Percentiles rank a stretch among this genome's conserved stretches.
Conservation (phyloP, 768 basidiomycete species). For the Terana coerulea region DNA sequence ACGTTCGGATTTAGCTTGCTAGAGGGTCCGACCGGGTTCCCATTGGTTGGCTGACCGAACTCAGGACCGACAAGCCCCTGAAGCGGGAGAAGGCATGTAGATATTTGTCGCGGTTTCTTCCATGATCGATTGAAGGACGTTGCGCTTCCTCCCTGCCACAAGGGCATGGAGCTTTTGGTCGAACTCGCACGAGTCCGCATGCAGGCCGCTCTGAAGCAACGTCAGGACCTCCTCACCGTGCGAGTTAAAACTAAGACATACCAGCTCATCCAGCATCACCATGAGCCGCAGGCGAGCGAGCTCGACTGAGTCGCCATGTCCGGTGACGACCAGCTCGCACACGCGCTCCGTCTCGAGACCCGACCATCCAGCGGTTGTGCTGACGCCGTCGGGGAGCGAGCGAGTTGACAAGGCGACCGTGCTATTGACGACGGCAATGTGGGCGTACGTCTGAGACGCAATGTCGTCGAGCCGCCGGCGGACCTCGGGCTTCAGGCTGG, state of each 20-base stretch:
- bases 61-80: conserved; percentile 81
- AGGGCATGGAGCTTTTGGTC: conserved; percentile 93
- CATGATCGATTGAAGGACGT: conserved; percentile 84
- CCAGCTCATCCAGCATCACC: conserved; percentile 94
- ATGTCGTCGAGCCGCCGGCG: conserved; percentile 89
- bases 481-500: conserved; percentile 77
- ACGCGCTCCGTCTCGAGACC: conserved; percentile 93
- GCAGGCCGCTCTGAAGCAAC: conserved; percentile 70
- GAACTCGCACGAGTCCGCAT: conserved; percentile 88
- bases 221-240: conserved; percentile 1
- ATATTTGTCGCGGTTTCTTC: conserved; percentile 98
- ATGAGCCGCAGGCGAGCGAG: conserved; percentile 86
- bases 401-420: conserved; percentile 70
- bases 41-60: conserved; percentile 34
- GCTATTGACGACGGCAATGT: conserved; percentile 91
- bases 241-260: conserved; percentile 39
- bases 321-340: conserved; percentile 90
- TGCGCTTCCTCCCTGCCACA: conserved; percentile 85
- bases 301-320: conserved; percentile 84
- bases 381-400: conserved; percentile 74
- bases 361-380: conserved; percentile 74
- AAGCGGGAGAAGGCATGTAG: conserved; percentile 86
- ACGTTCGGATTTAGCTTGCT: conserved; percentile 62
- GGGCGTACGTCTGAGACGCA: conserved; percentile 86
- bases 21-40: conserved; percentile 32